Conservation (phyloP, 345 rosid genomes). For the Populus deltoides region DNA sequence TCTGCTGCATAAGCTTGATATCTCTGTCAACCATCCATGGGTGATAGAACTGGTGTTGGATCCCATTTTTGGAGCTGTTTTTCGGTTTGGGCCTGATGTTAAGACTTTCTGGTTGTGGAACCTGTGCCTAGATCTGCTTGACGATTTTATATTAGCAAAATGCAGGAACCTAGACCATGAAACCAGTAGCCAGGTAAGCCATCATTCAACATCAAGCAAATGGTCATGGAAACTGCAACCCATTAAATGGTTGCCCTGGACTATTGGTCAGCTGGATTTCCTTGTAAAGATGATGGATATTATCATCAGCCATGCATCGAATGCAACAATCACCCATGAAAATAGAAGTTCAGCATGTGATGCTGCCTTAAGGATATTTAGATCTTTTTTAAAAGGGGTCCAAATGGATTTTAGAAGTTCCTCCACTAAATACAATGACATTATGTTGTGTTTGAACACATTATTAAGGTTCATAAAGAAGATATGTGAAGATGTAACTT, state of each 20-base stretch:
- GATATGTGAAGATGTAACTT: slow-evolving; percentile 25
- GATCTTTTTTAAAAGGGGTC: slow-evolving; percentile 43
- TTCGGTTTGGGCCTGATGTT: slow-evolving; percentile 29
- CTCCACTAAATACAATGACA: slow-evolving; percentile 31
- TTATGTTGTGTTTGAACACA: slow-evolving; percentile 36
- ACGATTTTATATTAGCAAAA: slow-evolving; percentile 35
- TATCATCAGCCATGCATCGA: slow-evolving; percentile 24
- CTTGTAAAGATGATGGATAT: slow-evolving; percentile 28
- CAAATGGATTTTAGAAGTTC: slow-evolving; percentile 37
- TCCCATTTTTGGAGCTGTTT: slow-evolving; percentile 48
- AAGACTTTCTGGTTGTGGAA: slow-evolving; percentile 40
- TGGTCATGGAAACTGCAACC: slow-evolving; percentile 31
- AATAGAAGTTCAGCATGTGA: slow-evolving; percentile 29
- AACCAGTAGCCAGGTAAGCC: slow-evolving; percentile 15
- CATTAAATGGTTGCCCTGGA: slow-evolving; percentile 54
- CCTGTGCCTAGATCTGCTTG: slow-evolving; percentile 45
- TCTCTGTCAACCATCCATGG: slow-evolving; percentile 27
- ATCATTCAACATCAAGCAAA: slow-evolving; percentile 20
- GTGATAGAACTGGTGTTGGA: slow-evolving; percentile 38
- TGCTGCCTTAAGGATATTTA: slow-evolving; percentile 47
- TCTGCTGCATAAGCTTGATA: slow-evolving; percentile 53
- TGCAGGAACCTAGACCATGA: slow-evolving; percentile 21
- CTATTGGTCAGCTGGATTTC: slow-evolving; percentile 38
- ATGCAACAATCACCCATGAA: slow-evolving; percentile 18
- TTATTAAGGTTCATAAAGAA: slow-evolving; percentile 37